Evolutionary conservation across 441 rosid genomes (phyloP).

Genomic region (Corymbia calophylla): DNA sequence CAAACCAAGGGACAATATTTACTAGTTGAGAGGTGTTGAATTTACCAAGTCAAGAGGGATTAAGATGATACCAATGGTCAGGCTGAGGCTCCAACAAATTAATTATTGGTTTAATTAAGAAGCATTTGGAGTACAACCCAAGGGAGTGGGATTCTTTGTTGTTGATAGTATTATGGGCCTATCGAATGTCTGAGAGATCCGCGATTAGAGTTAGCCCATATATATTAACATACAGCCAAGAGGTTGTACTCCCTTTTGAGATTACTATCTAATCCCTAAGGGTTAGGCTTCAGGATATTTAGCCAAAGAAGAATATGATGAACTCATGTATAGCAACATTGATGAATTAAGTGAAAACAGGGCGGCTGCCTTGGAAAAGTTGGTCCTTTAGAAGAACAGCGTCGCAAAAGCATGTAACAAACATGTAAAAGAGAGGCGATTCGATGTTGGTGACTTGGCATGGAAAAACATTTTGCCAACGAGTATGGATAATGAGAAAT

Average conservation of each 20-base stretch:
- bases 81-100: not conserved
- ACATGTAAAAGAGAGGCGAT: not conserved
- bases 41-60: not conserved
- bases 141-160: not conserved
- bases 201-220: not conserved
- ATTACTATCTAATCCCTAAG: not conserved
- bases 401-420: not conserved
- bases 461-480: not conserved
- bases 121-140: not conserved
- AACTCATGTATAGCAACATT: not conserved
- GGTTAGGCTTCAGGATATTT: not conserved
- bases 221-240: not conserved
- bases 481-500: not conserved
- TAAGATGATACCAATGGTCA: not conserved
- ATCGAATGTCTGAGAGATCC: not conserved
- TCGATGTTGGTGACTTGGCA: not conserved
- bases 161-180: not conserved
- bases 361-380: not conserved
- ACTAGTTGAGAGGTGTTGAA: rapidly evolving
- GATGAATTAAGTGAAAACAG: not conserved
- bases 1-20: not conserved
- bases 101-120: not conserved
- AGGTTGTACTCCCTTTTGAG: not conserved
- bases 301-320: not conserved
- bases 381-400: not conserved